Evolutionary conservation across 306 rosid genomes (phyloP), one percentile per base, ranked within the genome.

Genomic region (Carpinus fangiana): DNA sequence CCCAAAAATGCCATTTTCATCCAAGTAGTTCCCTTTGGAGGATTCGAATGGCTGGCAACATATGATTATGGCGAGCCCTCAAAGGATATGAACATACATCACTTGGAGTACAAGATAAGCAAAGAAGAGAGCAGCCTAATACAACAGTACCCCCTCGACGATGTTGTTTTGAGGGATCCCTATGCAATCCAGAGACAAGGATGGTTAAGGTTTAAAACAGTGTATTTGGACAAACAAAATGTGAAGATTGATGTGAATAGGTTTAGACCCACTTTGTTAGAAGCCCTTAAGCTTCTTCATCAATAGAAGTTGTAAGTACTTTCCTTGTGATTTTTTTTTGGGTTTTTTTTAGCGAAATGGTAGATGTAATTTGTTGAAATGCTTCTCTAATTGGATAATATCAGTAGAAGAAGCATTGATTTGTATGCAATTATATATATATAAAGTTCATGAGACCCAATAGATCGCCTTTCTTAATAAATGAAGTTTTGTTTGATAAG

Each of bases 21-120:
- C 70, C 97, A 94, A 80, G 76, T 94, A 18, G 88, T 92, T 76
- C 98, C 98, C 3, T 64, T 80, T 76, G 98, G 98, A 59, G 89
- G 90, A 8, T 78, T 84, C 8, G 92, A 94, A 5, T 92, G 93
- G 97, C 82, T 92, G n/a, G 92, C 91, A 26, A 79, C n/a, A 53
- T 74, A 17, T 26, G 76, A 80, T 59, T 94, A 84, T 43, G 97
- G 80, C 56, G 68, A 62, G 62, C 96, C 96, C 55, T 88, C 97
- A 55, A 82, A 77, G 83, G 92, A 60, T 26, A 94, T 94, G 97
- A 80, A 84, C 55, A 31, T 94, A 34, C 89, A 84, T 73, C 92
- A 94, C 80, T 87, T 92, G 89, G 96, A 90, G 28, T 92, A 94
- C 54, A 86, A 83, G 67, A 92, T 94, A 67, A 38, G 79, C 50